These are phyloP conservation scores for Trichoderma erinaceum DNA, from an alignment of 495 filamentous ascomycete species.

Conservation along the genomic window DNA sequence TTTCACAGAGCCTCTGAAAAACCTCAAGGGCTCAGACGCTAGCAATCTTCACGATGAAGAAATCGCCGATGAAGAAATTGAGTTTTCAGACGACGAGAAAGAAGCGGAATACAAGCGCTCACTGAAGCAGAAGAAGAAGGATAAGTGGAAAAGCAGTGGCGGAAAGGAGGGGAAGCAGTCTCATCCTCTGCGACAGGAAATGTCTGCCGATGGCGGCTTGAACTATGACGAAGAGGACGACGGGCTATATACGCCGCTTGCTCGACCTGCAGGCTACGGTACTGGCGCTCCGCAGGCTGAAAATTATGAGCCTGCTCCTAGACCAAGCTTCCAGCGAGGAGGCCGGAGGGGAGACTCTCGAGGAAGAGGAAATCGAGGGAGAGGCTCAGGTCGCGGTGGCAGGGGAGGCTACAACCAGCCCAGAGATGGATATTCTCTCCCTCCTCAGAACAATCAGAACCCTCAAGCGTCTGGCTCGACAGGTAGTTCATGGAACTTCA, in stretches of 20 bases:
- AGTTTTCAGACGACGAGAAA: conserved; percentile 94
- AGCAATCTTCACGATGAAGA: conserved; percentile 94
- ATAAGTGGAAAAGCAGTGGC: conserved; percentile 33
- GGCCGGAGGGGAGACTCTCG: conserved; percentile 33
- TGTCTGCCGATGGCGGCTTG: conserved; percentile 27
- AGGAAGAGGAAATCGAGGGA: conserved; percentile 43
- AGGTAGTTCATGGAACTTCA: conserved; percentile 26
- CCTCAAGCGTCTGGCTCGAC: background rate
- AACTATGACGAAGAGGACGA: conserved; percentile 60
- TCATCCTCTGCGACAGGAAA: conserved; percentile 29
- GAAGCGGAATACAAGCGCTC: conserved; percentile 72
- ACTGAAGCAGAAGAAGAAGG: conserved; percentile 53
- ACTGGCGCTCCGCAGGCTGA: conserved; percentile 27
- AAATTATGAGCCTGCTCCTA: conserved; percentile 34
- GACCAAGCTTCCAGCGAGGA: conserved; percentile 35
- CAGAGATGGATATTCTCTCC: conserved; percentile 19
- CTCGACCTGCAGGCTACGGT: conserved; percentile 53
- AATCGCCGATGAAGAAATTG: conserved; percentile 73
- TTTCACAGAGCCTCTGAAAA: conserved; percentile 73
- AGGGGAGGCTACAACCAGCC: conserved; percentile 25
- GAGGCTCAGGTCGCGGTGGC: conserved; percentile 34
- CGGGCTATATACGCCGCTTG: conserved; percentile 60
- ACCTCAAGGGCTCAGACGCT: conserved; percentile 79
- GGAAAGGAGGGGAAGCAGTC: conserved; percentile 22
- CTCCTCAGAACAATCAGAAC: conserved; percentile 18